Conservation (phyloP, 2,329 filamentous ascomycete species). For the Alternaria ethzedia region DNA sequence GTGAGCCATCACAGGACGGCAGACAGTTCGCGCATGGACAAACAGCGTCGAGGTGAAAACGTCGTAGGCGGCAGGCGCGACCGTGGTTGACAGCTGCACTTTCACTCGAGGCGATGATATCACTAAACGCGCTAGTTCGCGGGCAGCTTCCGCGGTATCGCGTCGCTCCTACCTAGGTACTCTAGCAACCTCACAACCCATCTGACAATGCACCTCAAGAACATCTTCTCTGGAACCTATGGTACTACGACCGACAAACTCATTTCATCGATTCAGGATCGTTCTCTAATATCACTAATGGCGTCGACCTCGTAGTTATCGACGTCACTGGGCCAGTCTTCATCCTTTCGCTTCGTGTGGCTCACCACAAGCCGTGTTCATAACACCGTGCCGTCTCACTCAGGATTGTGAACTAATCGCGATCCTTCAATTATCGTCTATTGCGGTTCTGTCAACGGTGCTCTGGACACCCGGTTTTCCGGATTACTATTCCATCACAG, state of each 20-base stretch:
- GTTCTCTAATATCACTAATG: not conserved
- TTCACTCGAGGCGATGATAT: slow-evolving; percentile 25
- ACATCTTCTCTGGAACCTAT: not conserved
- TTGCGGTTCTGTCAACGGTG: not conserved
- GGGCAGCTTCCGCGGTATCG: slow-evolving; percentile 16
- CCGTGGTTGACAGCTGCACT: not conserved
- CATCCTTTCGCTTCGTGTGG: not conserved
- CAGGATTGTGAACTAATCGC: not conserved
- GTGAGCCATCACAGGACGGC: not conserved
- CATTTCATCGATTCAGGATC: not conserved
- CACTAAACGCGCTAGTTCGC: slow-evolving; percentile 29
- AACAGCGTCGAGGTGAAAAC: not conserved
- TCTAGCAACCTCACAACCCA: not conserved
- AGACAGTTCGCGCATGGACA: not conserved
- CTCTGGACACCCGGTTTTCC: not conserved
- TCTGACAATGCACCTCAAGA: not conserved
- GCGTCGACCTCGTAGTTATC: not conserved
- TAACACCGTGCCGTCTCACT: not conserved
- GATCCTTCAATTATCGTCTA: not conserved
- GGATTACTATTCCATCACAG: not conserved
- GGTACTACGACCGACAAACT: not conserved
- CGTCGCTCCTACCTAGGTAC: not conserved
- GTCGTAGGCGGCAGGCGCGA: not conserved
- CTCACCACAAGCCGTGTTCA: not conserved
- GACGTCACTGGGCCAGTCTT: not conserved